Evolutionary conservation across 306 rosid species (phyloP).

Genomic region (Cucurbita argyrosperma): DNA sequence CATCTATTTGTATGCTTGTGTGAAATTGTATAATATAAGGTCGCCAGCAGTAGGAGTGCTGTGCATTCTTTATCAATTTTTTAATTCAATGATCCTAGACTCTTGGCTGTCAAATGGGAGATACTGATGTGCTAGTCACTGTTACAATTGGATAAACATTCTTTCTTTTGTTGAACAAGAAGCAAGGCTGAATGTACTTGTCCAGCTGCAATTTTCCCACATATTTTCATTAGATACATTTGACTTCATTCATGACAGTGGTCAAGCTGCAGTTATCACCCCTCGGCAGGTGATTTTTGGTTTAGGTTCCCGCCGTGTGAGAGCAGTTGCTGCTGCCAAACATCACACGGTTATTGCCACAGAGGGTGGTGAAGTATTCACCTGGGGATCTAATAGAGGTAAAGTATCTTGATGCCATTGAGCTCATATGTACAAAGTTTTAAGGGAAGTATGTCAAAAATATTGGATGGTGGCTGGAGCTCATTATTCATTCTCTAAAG

Average conservation of each 20-base stretch:
- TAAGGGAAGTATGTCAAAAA: background rate
- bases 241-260: slow-evolving; percentile 47
- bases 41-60: background rate
- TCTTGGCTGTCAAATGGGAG: background rate
- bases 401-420: slow-evolving; percentile 18
- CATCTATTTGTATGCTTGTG: background rate
- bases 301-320: slow-evolving; percentile 72
- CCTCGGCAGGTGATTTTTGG: slow-evolving; percentile 88
- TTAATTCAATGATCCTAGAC: background rate
- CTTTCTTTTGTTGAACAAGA: background rate
- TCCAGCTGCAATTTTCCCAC: background rate
- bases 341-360: slow-evolving; percentile 90
- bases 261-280: slow-evolving; percentile 99
- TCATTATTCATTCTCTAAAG: background rate
- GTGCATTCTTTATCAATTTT: background rate
- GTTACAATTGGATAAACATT: background rate
- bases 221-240: slow-evolving; percentile 11
- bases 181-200: background rate
- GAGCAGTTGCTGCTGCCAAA: slow-evolving; percentile 88
- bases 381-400: slow-evolving; percentile 99
- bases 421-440: background rate
- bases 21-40: background rate
- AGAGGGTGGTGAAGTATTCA: slow-evolving; percentile 89
- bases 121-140: background rate
- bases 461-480: background rate